A percentile compares a stretch with the other conserved stretches of the same genome.
These are phyloP conservation scores for Xylaria hypoxylon DNA, from an alignment of 2,329 filamentous ascomycete species.

Conservation along the genomic window DNA sequence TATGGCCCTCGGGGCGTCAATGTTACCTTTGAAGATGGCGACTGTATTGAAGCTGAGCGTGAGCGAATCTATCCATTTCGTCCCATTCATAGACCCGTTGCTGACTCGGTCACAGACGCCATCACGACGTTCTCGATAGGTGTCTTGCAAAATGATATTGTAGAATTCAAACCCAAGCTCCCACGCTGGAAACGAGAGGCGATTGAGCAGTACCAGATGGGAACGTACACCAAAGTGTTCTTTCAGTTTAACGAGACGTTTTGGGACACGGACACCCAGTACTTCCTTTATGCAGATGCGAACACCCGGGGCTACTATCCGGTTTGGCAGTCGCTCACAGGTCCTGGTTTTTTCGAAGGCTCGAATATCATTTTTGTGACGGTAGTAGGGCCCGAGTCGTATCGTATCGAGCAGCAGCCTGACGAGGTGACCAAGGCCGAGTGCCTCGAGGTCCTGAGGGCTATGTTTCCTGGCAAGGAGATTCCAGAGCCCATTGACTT, in stretches of 20 bases:
- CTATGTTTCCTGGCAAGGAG: constrained; percentile 69
- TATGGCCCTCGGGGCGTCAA: constrained; percentile 66
- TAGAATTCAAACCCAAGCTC: constrained; percentile 68
- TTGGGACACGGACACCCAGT: constrained; percentile 65
- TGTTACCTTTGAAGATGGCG: constrained; percentile 64
- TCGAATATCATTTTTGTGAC: constrained; percentile 76
- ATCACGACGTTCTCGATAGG: constrained; percentile 76
- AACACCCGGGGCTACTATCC: constrained; percentile 60
- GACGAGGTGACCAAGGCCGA: constrained; percentile 69
- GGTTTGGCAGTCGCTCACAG: constrained; percentile 72
- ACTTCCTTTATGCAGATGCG: constrained; percentile 60
- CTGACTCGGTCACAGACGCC: constrained; percentile 55
- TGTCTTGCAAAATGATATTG: constrained; percentile 71
- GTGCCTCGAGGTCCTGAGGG: constrained; percentile 66
- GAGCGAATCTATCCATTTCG: constrained; percentile 18
- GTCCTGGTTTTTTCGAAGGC: constrained; percentile 67
- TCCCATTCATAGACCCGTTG: neutral
- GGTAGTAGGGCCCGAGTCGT: constrained; percentile 66
- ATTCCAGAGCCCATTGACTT: constrained; percentile 71
- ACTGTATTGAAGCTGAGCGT: constrained; percentile 49
- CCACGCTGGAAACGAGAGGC: constrained; percentile 73
- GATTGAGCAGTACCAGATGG: constrained; percentile 74
- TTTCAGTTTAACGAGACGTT: constrained; percentile 75
- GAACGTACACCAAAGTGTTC: constrained; percentile 80
- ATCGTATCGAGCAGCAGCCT: constrained; percentile 68